Evolutionary conservation across 2,329 filamentous ascomycete species (phyloP), one percentile per base, ranked within the genome.

Genomic region (Berkeleyomyces rouxiae): DNA sequence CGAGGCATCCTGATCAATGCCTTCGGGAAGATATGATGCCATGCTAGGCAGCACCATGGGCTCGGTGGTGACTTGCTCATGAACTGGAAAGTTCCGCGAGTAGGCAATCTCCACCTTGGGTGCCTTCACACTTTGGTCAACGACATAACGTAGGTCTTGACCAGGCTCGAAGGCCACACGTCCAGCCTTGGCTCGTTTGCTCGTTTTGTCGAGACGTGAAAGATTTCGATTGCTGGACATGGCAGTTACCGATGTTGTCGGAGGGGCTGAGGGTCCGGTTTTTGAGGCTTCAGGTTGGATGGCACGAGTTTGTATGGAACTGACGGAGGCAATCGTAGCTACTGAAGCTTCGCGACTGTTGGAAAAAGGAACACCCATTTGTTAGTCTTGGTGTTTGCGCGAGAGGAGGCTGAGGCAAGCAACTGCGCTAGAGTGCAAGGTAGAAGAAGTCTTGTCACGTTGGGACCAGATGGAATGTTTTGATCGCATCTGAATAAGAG

Each of bases 1-100:
- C 36, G 90, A 91, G 6, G 90, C 87, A 70, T 97, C 92, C 0
- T 82, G 78, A 71, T 99, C 93, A 5, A 91, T 95, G 63, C 88
- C 87, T 2, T 76, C 74, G 0, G 92, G 91, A 2, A 96, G 78
- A 70, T 90, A 96, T 4, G 82, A 78, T 66, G 88, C 83, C 68
- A 99, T 95, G 59, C 85, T 81, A n/a, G 93, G 93, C n/a, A 99
- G 78, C 44, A 82, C 78, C 46, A 97, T 80, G 2, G 85, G 78
- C 49, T 90, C 85, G 10, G 86, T 83, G 66, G 88, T 82, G 23
- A 64, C 63, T 1, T 58, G 53, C 39, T 53, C 44, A 80, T 76
- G 44, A 79, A 79, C 4, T 2, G 63, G 63, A 10, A 64, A 64
- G 60, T 64, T 77, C 0, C 79, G 74, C 1, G 81, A 78, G 67